Evolutionary conservation across 805 yeast species (phyloP).

Genomic region (Spathaspora hagerdaliae): DNA sequence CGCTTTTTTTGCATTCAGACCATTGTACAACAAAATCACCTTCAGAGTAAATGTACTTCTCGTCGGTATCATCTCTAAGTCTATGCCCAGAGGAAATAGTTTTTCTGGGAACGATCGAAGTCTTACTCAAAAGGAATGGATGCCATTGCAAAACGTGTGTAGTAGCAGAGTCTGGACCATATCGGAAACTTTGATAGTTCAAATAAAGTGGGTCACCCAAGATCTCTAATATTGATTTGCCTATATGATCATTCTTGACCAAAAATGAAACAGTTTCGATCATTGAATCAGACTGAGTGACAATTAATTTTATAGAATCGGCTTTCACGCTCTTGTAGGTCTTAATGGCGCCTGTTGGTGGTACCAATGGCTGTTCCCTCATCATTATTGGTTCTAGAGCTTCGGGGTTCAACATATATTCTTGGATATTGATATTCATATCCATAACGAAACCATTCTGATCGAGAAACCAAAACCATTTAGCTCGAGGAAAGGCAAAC

Average conservation of each 20-base stretch:
- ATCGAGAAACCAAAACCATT: conserved; percentile 86
- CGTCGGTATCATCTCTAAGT: conserved; percentile 22
- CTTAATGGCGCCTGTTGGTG: conserved; percentile 62
- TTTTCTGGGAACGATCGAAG: conserved; percentile 63
- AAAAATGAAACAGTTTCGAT: conserved; percentile 69
- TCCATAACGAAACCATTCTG: conserved; percentile 76
- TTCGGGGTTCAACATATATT: conserved; percentile 57
- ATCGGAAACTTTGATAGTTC: conserved; percentile 58
- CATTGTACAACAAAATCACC: conserved; percentile 71
- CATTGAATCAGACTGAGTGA: conserved; percentile 66
- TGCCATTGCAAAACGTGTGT: conserved; percentile 96
- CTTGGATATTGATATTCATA: conserved; percentile 53
- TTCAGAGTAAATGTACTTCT: conserved; percentile 46
- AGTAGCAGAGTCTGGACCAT: conserved; percentile 62
- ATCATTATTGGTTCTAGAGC: conserved; percentile 60
- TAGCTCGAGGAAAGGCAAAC: conserved; percentile 87
- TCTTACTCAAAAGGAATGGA: conserved; percentile 67
- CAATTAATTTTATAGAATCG: conserved; percentile 50
- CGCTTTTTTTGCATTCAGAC: conserved; percentile 48
- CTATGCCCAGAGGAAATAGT: conserved; percentile 32
- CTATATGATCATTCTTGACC: conserved; percentile 60
- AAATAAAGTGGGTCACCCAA: conserved; percentile 75
- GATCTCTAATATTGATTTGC: conserved; percentile 69
- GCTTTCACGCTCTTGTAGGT: conserved; percentile 63
- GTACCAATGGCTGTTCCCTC: conserved; percentile 69